Conservation (phyloP, 306 rosid species). For the Medicago arabica region DNA sequence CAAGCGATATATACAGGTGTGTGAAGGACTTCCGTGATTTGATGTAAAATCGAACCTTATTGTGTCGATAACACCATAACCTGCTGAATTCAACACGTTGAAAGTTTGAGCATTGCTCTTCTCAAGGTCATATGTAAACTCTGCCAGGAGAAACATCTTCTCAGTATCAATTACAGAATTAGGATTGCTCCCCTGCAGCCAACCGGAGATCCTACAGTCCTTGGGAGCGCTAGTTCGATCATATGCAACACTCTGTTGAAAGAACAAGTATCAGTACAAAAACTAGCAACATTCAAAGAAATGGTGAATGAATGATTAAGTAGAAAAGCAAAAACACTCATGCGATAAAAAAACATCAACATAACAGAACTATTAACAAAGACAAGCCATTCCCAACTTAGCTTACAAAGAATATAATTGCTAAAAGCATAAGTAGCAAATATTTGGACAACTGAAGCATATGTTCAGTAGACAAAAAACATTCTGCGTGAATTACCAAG, state of each 20-base stretch:
- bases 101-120: constrained; percentile 96
- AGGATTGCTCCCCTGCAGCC: constrained; percentile 63
- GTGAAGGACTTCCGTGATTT: constrained; percentile 87
- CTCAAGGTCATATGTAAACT: constrained; percentile 82
- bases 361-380: background rate
- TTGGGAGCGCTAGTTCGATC: constrained; percentile 92
- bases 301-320: background rate
- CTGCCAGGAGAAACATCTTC: constrained; percentile 61
- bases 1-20: constrained; percentile 93
- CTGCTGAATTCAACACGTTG: constrained; percentile 54
- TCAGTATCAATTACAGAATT: constrained; percentile 48
- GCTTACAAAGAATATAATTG: background rate
- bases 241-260: constrained; percentile 82
- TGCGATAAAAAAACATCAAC: background rate
- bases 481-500: background rate
- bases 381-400: constrained; percentile 14
- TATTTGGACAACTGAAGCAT: background rate
- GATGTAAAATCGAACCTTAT: constrained; percentile 85
- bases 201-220: constrained; percentile 88
- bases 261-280: constrained; percentile 26
- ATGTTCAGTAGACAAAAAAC: background rate
- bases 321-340: background rate
- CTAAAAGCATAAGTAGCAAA: background rate
- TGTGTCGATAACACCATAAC: constrained; percentile 59
- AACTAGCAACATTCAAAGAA: background rate